A percentile compares a stretch with the other conserved stretches of the same genome.
These are phyloP conservation scores for Xylariaceae sp. DNA, from an alignment of 2,329 filamentous ascomycete species.

Conservation along the genomic window DNA sequence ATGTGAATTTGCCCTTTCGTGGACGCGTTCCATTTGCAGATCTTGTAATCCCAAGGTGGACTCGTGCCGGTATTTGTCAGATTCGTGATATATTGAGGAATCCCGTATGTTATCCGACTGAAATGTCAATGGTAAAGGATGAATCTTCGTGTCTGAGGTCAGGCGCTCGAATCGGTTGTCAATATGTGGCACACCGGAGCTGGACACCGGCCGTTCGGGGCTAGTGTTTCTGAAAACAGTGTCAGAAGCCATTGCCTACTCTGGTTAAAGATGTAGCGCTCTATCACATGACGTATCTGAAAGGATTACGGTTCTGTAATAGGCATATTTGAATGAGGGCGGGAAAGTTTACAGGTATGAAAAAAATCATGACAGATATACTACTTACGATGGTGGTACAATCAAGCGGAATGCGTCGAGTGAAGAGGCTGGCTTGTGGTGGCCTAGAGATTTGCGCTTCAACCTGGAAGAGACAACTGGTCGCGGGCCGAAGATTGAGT, in stretches of 20 bases:
- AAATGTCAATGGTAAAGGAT: conserved; percentile 3
- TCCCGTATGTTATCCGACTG: conserved; percentile 3
- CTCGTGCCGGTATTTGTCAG: conserved; percentile 3
- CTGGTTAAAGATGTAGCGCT: too few relatives aligned
- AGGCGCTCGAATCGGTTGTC: conserved; percentile 13
- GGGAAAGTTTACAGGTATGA: too few relatives aligned
- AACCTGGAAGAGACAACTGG: conserved; percentile 15
- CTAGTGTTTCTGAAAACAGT: background rate
- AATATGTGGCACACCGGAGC: conserved; percentile 21
- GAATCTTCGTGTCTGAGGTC: conserved; percentile 1
- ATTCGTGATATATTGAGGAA: conserved; percentile 2
- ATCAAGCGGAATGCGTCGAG: conserved; percentile 21
- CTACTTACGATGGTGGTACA: background rate
- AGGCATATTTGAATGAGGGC: too few relatives aligned
- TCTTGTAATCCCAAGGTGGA: conserved; percentile 4
- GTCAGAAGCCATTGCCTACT: too few relatives aligned
- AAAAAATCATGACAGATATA: too few relatives aligned
- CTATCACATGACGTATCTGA: too few relatives aligned
- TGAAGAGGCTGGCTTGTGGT: conserved; percentile 22
- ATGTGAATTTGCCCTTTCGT: conserved; percentile 5
- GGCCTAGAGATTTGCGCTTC: conserved; percentile 23
- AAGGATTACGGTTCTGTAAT: too few relatives aligned
- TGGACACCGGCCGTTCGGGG: conserved; percentile 21
- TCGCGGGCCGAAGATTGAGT: conserved; percentile 17
- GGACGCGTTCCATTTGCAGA: conserved; percentile 8